Evolutionary conservation across 1,284 basidiomycete genomes (phyloP).

Genomic region (Cryptococcus hybrid): DNA sequence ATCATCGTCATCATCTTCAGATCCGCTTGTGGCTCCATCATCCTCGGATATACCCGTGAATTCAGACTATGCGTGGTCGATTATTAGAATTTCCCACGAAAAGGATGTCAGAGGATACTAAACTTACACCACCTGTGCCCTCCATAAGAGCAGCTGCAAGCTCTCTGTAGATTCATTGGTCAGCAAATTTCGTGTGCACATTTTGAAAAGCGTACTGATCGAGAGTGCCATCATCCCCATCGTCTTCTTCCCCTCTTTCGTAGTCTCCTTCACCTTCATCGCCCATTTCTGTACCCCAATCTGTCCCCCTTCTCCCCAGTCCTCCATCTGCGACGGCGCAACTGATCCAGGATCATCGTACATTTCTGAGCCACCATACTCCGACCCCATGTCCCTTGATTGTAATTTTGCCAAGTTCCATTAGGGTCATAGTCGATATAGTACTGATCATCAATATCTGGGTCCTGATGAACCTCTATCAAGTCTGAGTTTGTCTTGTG

Average conservation of each 20-base stretch:
- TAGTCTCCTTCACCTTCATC: constrained; percentile 49
- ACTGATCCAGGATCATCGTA: constrained; percentile 58
- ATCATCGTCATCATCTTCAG: constrained; percentile 65
- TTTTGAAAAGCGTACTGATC: constrained; percentile 16
- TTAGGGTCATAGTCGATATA: constrained; percentile 42
- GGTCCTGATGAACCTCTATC: constrained; percentile 39
- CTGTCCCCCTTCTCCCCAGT: constrained; percentile 48
- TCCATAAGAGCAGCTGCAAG: constrained; percentile 39
- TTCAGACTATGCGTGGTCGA: constrained; percentile 16
- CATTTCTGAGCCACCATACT: constrained; percentile 56
- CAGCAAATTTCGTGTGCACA: not conserved
- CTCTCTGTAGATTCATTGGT: constrained; percentile 18
- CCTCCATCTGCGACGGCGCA: constrained; percentile 21
- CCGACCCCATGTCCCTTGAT: constrained; percentile 60
- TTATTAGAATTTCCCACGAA: not conserved
- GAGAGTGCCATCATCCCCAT: constrained; percentile 26
- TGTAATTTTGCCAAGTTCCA: constrained; percentile 19
- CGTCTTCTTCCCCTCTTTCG: constrained; percentile 30
- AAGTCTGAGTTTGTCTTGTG: constrained; percentile 21
- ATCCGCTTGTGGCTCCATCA: constrained; percentile 59
- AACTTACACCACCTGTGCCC: constrained; percentile 24
- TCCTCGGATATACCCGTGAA: constrained; percentile 52
- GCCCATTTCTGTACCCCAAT: constrained; percentile 49
- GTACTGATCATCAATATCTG: constrained; percentile 38
- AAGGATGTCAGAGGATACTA: not conserved